Percentiles rank a stretch among this genome's conserved stretches.
Conservation (phyloP, 148 eudicot genomes). For the Chenopodium formosanum region DNA sequence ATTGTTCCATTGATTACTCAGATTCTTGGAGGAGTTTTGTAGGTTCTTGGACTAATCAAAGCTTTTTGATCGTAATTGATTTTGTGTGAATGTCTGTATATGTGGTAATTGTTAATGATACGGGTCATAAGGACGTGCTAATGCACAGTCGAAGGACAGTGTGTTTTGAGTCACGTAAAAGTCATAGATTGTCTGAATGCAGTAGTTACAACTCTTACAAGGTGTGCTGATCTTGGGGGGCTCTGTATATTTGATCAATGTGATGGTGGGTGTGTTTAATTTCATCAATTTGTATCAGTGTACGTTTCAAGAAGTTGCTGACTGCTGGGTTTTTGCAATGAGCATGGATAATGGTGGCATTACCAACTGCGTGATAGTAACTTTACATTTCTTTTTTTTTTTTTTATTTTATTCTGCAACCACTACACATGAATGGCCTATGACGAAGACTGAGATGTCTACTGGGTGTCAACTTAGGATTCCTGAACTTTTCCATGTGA, state of each 20-base stretch:
- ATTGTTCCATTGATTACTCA: constrained; percentile 5
- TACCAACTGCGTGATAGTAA: background rate
- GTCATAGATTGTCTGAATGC: background rate
- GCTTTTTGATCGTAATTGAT: constrained; percentile 1
- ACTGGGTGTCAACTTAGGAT: background rate
- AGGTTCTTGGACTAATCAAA: constrained; percentile 5
- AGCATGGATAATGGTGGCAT: background rate
- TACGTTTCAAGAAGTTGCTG: background rate
- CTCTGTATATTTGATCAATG: background rate
- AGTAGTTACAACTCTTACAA: background rate
- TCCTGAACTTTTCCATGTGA: background rate
- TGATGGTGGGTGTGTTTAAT: background rate
- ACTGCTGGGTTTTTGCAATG: background rate
- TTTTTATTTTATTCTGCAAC: background rate
- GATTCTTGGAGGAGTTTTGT: background rate
- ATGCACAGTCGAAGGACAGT: background rate
- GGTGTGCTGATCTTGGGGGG: background rate
- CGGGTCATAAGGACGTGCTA: background rate
- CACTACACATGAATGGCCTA: background rate
- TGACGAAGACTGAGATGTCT: background rate
- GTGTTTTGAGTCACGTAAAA: background rate
- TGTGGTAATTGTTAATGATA: constrained; percentile 10
- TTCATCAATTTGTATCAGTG: too few relatives aligned
- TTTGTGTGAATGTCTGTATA: background rate
- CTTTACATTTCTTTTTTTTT: background rate